These are phyloP conservation scores for Aspergillus pseudonomiae DNA, from an alignment of 2,329 filamentous ascomycete genomes.

Conservation along the genomic window DNA sequence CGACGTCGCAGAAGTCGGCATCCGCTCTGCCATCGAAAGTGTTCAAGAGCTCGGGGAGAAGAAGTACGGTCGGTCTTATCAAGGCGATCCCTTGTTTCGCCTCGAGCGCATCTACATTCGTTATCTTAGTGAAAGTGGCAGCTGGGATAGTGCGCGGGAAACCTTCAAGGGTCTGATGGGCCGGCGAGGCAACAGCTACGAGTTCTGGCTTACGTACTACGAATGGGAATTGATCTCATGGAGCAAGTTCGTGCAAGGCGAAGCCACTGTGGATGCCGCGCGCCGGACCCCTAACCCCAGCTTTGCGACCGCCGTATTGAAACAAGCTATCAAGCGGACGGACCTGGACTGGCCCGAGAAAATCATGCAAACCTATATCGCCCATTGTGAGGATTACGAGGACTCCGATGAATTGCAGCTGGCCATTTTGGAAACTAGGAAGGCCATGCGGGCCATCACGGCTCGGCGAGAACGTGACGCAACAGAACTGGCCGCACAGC, in stretches of 20 bases:
- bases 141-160: constrained; percentile 73
- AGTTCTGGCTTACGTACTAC: constrained; percentile 94
- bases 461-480: constrained; percentile 69
- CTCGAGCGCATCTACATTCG: constrained; percentile 91
- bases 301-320: constrained; percentile 74
- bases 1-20: constrained; percentile 87
- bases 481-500: constrained; percentile 54
- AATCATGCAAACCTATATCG: constrained; percentile 50
- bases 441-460: constrained; percentile 64
- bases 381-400: constrained; percentile 84
- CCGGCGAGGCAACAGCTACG: constrained; percentile 75
- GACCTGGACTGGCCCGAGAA: constrained; percentile 56
- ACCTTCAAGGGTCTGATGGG: constrained; percentile 74
- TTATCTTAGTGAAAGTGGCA: constrained; percentile 81
- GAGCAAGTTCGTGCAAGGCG: constrained; percentile 59
- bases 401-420: constrained; percentile 72
- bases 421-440: constrained; percentile 73
- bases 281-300: constrained; percentile 67
- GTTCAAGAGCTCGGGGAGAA: constrained; percentile 77
- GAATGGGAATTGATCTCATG: constrained; percentile 84
- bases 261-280: constrained; percentile 55
- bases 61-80: constrained; percentile 73
- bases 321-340: constrained; percentile 64
- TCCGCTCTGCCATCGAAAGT: constrained; percentile 82
- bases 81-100: constrained; percentile 85